These are phyloP conservation scores for Boletus reticulatus DNA, from an alignment of 768 basidiomycete genomes.

Conservation along the genomic window DNA sequence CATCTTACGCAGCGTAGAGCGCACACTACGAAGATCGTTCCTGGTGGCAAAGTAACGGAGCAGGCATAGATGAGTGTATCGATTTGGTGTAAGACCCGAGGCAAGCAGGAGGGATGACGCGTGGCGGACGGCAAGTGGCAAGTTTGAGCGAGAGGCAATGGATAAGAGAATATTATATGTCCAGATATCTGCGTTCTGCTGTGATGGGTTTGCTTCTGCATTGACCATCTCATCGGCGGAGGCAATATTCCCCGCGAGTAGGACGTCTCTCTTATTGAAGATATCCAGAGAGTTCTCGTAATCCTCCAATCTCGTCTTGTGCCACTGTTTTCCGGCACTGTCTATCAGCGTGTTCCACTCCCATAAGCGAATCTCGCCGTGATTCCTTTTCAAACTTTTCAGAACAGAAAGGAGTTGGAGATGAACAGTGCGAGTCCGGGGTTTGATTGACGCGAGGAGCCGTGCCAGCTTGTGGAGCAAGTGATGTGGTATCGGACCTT, in stretches of 20 bases:
- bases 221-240: conserved; percentile 12
- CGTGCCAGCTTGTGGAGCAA: conserved; percentile 63
- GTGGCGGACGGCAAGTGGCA: conserved; percentile 43
- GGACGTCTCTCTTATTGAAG: conserved; percentile 56
- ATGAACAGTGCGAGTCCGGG: conserved; percentile 59
- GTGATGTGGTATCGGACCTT: conserved; percentile 28
- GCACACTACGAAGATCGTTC: conserved; percentile 50
- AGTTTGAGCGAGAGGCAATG: conserved; percentile 55
- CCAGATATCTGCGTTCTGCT: conserved; percentile 54
- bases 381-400: conserved; percentile 51
- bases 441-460: conserved; percentile 50
- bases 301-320: conserved; percentile 54
- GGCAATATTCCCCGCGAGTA: conserved; percentile 11
- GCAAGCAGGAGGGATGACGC: conserved; percentile 51
- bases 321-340: conserved; percentile 62
- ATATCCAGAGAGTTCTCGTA: conserved; percentile 60
- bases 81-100: conserved; percentile 56
- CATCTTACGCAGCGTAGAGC: conserved; percentile 54
- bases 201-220: background rate
- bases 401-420: conserved; percentile 69
- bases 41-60: conserved; percentile 53
- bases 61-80: conserved; percentile 59
- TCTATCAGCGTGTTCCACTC: conserved; percentile 79
- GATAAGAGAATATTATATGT: conserved; percentile 69
- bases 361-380: conserved; percentile 54